Base-by-base conservation (phyloP, 371 early-diverging fungal genomes). In the Lichtheimia ramosa region DNA sequence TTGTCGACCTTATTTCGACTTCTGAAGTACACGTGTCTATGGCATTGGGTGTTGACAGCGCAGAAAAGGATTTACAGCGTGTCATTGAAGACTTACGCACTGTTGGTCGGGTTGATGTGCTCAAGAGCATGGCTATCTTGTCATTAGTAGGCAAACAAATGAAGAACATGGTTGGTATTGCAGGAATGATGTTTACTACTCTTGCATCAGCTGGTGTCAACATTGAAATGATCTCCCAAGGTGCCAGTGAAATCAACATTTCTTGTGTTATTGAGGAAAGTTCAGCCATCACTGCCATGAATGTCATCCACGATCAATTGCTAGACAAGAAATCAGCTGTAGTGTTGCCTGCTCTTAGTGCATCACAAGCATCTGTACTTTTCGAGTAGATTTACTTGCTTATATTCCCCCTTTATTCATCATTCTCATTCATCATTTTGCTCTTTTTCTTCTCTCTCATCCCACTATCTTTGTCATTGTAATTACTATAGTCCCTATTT, bases 161-260 rank as follows among this genome's bases (percentile, higher is more conserved):
- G 97, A 88, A 92, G 50, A 92, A 94, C 73, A 90, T 92, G 91
- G 94, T 96, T 23, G 99, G 99, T 63, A 90, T 94, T 57, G 92
- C 96, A 20, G 91, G 95, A 13, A 83, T 83, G 66, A 95, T 99
- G 95, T 98, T 99, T 73, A 82, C 84, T 20, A 92, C 93, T 0
- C 75, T 99, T 51, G 96, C 96, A 18, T 85, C 84, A 48, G 88
- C 92, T 53, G 83, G 87, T 55, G 90, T 97, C 65, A 99, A 96
- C 69, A 96, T 99, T 61, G 98, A 98, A 73, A 99, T 98, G 96
- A 96, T 98, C 62, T 95, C 95, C 10, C 98, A 98, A 77, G 98
- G 99, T 43, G 92, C 96, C 13, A 90, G 90, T 2, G 98, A 98
- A 77, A 97, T 97, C 73, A 98, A 97, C 69, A 96, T 98, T 55